phyloP scores from a whole-genome alignment of 2,329 filamentous ascomycete genomes.

The Microthyrium microscopicum region DNA sequence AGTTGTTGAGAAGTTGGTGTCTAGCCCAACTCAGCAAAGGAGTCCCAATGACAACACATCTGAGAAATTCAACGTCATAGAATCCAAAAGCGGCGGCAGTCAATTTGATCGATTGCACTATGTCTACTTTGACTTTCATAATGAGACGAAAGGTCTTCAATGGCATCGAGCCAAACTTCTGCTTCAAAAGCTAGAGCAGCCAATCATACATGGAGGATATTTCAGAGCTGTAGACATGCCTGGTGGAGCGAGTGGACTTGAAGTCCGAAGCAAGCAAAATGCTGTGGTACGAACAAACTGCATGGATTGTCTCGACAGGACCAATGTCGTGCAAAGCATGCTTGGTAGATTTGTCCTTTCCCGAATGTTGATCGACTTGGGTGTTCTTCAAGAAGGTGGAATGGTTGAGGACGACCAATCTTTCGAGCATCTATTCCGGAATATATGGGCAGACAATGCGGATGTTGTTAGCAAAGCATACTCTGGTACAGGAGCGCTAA shows the following conservation, averaged over 20 bases:
- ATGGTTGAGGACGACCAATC: conserved; percentile 61
- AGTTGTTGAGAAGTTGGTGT: conserved; percentile 61
- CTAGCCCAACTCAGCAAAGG: conserved; percentile 47
- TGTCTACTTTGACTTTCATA: conserved; percentile 96
- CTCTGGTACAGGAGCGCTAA: conserved; percentile 89
- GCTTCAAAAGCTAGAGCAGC: conserved; percentile 63
- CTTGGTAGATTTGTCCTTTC: conserved; percentile 78
- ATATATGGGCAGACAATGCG: conserved; percentile 96
- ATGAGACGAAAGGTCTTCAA: conserved; percentile 84
- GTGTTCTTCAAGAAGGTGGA: conserved; percentile 59
- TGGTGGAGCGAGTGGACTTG: conserved; percentile 52
- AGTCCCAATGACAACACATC: conserved; percentile 42
- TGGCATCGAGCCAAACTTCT: conserved; percentile 85
- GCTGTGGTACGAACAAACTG: conserved; percentile 94
- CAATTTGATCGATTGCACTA: conserved; percentile 83
- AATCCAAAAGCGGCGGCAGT: conserved; percentile 38
- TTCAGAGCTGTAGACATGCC: conserved; percentile 85
- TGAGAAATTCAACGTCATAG: conserved; percentile 70
- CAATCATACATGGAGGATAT: conserved; percentile 66
- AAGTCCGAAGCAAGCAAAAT: conserved; percentile 65
- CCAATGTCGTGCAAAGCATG: conserved; percentile 97
- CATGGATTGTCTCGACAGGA: conserved; percentile 97
- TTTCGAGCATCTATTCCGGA: conserved; percentile 88
- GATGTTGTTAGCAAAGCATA: conserved; percentile 88
- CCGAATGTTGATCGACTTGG: conserved; percentile 72